Base-by-base conservation (phyloP, 257 asterid species). In the Nemophila menziesii region DNA sequence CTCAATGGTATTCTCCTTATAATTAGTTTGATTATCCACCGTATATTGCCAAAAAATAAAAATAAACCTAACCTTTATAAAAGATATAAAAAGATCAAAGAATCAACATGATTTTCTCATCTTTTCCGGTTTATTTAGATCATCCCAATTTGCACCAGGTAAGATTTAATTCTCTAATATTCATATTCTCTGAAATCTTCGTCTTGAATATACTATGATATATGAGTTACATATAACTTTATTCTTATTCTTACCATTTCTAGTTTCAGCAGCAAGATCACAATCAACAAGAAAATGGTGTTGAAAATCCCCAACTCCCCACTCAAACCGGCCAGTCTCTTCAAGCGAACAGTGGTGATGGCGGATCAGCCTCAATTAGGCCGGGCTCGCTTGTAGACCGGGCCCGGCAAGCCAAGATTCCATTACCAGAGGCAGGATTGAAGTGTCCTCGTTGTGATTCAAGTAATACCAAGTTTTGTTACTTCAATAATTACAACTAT, bases 371-470 rank as follows among this genome's bases (percentile, higher is more conserved):
- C 22, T 21, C 37, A 11, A 14, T 44, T 4, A 54, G 62, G 49
- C 55, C 67, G 3, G 64, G 65, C 2, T 63, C 65, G 1, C 54
- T 63, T 49, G 17, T 49, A 1, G 68, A 68, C 33, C 44, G 63
- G 14, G 71, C 64, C 16, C 44, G 71, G 39, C 44, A 58, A 10
- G 50, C 75, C 0, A 63, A 63, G 45, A 5, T 63, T 20, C 56
- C 71, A 4, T 57, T 27, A 1, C 67, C 64, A 4, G 71, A 63
- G 16, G 15, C 52, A 16, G 39, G 57, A 0, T 58, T 55, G 7
- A 68, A 63, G 34, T 68, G 75, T 49, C 75, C 75, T 1, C 61
- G 75, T 5, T 68, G 75, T 20, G 75, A 63, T 11, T 67, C 74
- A 0, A 49, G 48, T 0, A 67, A 67, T 40, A 67, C 74, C 0